Conservation (phyloP, 2,329 filamentous ascomycete species). For the Metarhizium guizhouense region DNA sequence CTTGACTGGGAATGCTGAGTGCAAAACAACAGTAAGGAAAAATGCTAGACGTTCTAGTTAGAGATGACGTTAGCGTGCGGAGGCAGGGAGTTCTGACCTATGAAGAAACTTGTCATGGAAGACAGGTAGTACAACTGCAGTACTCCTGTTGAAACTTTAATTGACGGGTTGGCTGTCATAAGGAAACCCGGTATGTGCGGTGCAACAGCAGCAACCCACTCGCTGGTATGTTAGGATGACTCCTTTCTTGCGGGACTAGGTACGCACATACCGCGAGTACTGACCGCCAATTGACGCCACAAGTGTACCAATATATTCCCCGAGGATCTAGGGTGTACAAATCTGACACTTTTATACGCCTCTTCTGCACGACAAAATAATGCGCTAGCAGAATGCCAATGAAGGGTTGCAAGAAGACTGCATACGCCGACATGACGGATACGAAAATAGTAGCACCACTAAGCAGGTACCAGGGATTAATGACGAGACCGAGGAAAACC, state of each 20-base stretch:
- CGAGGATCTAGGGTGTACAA: slow-evolving; percentile 3
- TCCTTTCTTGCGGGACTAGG: not conserved
- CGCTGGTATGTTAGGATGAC: not conserved
- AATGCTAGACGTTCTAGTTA: not conserved
- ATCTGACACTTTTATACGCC: slow-evolving; percentile 34
- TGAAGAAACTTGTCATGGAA: slow-evolving; percentile 1
- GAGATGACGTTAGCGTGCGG: not conserved
- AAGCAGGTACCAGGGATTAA: slow-evolving; percentile 43
- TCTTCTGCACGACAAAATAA: slow-evolving; percentile 49
- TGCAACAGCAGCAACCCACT: slow-evolving; percentile 37
- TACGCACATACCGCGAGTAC: slow-evolving; percentile 36
- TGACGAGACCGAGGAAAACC: slow-evolving; percentile 30
- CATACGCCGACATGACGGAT: slow-evolving; percentile 53
- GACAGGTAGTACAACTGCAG: slow-evolving; percentile 1
- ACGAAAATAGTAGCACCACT: slow-evolving; percentile 47
- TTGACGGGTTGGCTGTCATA: not conserved
- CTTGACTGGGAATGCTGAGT: not conserved
- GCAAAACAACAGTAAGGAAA: not conserved
- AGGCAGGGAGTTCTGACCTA: not conserved
- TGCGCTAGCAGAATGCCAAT: slow-evolving; percentile 47
- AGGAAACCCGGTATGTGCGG: slow-evolving; percentile 47
- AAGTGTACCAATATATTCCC: slow-evolving; percentile 7
- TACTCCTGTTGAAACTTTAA: not conserved
- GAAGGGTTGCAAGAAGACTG: slow-evolving; percentile 55
- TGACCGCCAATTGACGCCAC: slow-evolving; percentile 51